Evolutionary conservation across 2,329 filamentous ascomycete genomes (phyloP), one percentile per base, ranked within the genome.

Genomic region (Talaromyces sp.): DNA sequence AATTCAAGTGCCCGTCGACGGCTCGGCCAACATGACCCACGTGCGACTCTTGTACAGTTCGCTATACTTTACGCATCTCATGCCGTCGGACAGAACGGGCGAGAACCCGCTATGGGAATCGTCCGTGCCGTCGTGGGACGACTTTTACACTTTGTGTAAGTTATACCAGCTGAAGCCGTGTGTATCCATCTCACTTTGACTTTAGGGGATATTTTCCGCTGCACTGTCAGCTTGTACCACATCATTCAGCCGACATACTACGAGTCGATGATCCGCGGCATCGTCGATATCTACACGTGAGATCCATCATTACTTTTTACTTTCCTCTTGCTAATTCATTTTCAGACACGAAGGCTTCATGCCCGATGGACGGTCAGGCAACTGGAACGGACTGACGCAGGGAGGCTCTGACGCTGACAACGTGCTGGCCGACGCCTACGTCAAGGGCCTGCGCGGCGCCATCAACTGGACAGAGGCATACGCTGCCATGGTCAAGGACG

Each of bases 341-440:
- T 1, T 35, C 48, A 70, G 65, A 57, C 62, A 70, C 43, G 65
- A 86, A 32, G 85, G 85, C 1, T 89, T 81, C 64, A 76, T 88
- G 67, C 86, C 86, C 1, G 87, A 89, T 65, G 87, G 80, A 0
- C 82, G 87, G 19, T 88, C 85, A 0, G 87, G 84, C 1, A 87
- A 89, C 70, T 88, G 77, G 76, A 90, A 89, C 61, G 84, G 50
- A 81, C 83, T 17, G 60, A 61, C 67, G 8, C 88, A 91, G 70
- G 88, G 87, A 14, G 88, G 88, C 4, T 87, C 83, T 2, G 89
- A 90, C 67, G 83, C 84, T 3, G 88, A 91, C 68, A 90, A 88
- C 57, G 83, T 91, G 3, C 80, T 91, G 9, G 88, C 88, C 2
- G 88, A 91, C 67, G 88, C 88, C 0, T 90, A 85, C 62, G 80